phyloP scores from a whole-genome alignment of 148 eudicot species.

The Linanthus parryae region DNA sequence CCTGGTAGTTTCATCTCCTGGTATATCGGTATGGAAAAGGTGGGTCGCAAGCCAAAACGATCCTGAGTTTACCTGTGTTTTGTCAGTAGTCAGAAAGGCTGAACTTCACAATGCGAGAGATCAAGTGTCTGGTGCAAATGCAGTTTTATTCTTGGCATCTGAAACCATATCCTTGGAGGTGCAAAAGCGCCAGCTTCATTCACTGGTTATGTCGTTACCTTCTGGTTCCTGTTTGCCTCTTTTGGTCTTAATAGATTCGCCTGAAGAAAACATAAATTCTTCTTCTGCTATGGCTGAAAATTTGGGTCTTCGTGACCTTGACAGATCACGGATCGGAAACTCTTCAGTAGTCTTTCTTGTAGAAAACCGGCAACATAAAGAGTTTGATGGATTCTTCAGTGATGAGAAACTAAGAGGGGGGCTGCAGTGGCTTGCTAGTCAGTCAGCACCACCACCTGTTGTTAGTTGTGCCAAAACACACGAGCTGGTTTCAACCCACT shows the following conservation, averaged over 20 bases:
- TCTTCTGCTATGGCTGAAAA: constrained; percentile 28
- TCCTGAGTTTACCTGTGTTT: constrained; percentile 38
- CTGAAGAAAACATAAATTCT: constrained; percentile 23
- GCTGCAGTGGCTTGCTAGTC: constrained; percentile 70
- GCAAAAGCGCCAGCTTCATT: constrained; percentile 58
- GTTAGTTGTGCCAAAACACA: constrained; percentile 40
- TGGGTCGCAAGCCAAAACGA: constrained; percentile 39
- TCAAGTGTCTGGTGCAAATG: constrained; percentile 50
- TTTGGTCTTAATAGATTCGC: constrained; percentile 42
- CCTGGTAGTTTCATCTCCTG: constrained; percentile 51
- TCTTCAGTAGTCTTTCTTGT: constrained; percentile 36
- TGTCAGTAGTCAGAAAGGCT: constrained; percentile 55
- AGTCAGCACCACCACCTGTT: constrained; percentile 53
- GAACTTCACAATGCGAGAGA: constrained; percentile 29
- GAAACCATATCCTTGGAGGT: constrained; percentile 49
- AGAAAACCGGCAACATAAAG: constrained; percentile 26
- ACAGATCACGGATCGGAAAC: constrained; percentile 42
- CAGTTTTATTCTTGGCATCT: constrained; percentile 54
- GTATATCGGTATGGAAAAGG: constrained; percentile 78
- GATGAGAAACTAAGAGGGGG: constrained; percentile 65
- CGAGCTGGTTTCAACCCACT: constrained; percentile 47
- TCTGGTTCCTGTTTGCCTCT: constrained; percentile 63
- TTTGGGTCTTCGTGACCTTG: constrained; percentile 58
- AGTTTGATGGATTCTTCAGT: constrained; percentile 58
- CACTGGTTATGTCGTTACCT: constrained; percentile 50